phyloP scores from a whole-genome alignment of 345 rosid species.

The Boechera retrofracta region DNA sequence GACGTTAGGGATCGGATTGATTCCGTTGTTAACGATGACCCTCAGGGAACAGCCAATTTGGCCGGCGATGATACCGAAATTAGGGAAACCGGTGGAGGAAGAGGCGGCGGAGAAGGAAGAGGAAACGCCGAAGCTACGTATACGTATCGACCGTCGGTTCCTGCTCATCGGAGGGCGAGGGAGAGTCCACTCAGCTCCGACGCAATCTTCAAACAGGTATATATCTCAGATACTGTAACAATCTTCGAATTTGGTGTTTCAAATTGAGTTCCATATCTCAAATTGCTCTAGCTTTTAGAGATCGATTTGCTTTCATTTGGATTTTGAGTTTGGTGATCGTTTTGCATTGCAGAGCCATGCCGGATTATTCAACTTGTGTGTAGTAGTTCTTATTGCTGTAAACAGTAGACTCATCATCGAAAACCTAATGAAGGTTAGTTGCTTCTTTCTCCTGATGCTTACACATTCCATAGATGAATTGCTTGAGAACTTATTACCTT shows the following conservation, averaged over 20 bases:
- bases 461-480: background rate
- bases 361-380: constrained; percentile 92
- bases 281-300: constrained; percentile 1
- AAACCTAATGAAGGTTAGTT: constrained; percentile 86
- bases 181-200: constrained; percentile 96
- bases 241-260: background rate
- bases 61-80: constrained; percentile 42
- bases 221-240: background rate
- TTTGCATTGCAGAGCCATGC: constrained; percentile 85
- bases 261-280: constrained; percentile 15
- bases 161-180: constrained; percentile 70
- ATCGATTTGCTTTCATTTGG: background rate
- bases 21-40: constrained; percentile 29
- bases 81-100: constrained; percentile 44
- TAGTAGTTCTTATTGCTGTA: constrained; percentile 96
- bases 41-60: constrained; percentile 45
- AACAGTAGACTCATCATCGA: constrained; percentile 97
- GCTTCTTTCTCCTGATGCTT: constrained; percentile 5
- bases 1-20: constrained; percentile 46
- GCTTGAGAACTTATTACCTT: background rate
- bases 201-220: constrained; percentile 81
- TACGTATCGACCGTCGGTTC: constrained; percentile 72
- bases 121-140: constrained; percentile 47
- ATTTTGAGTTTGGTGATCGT: constrained; percentile 14
- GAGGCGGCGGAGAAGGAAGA: constrained; percentile 24